Evolutionary conservation across 306 rosid genomes (phyloP).

Genomic region (Sesbania bispinosa): DNA sequence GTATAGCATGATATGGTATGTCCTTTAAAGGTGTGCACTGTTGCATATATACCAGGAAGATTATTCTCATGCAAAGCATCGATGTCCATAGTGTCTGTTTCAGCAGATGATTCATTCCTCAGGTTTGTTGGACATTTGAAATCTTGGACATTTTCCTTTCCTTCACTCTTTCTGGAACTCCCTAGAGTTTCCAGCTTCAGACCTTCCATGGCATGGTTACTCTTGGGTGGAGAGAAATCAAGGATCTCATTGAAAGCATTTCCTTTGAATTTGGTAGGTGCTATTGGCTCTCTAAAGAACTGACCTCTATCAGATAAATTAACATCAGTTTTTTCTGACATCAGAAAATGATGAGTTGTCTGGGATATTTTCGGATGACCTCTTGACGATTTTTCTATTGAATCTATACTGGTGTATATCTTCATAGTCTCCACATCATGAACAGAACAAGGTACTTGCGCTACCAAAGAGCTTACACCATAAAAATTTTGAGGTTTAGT

Average conservation of each 20-base stretch:
- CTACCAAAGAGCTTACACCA: conserved; percentile 33
- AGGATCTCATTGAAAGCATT: conserved; percentile 35
- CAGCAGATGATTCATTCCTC: conserved; percentile 71
- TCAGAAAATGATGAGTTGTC: conserved; percentile 48
- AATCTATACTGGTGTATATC: conserved; percentile 44
- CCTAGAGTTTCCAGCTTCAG: conserved; percentile 46
- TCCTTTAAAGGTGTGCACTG: background rate
- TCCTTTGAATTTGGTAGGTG: conserved; percentile 42
- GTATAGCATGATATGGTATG: background rate
- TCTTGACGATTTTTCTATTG: conserved; percentile 50
- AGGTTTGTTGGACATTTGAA: conserved; percentile 30
- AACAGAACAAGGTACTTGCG: conserved; percentile 42
- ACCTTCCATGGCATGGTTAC: conserved; percentile 31
- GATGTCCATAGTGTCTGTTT: conserved; percentile 70
- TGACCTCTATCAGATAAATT: conserved; percentile 41
- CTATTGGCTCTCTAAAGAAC: conserved; percentile 33
- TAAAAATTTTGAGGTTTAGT: conserved; percentile 28
- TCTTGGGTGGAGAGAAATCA: conserved; percentile 36
- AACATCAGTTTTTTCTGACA: conserved; percentile 41
- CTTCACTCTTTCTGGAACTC: conserved; percentile 37
- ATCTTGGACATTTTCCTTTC: conserved; percentile 38
- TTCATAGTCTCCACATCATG: conserved; percentile 47
- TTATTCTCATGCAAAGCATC: conserved; percentile 48
- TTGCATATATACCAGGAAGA: conserved; percentile 49
- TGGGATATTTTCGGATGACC: conserved; percentile 47